Evolutionary conservation across 1,284 basidiomycete genomes (phyloP), one percentile per base, ranked within the genome.

Genomic region (Schizopora paradoxa): DNA sequence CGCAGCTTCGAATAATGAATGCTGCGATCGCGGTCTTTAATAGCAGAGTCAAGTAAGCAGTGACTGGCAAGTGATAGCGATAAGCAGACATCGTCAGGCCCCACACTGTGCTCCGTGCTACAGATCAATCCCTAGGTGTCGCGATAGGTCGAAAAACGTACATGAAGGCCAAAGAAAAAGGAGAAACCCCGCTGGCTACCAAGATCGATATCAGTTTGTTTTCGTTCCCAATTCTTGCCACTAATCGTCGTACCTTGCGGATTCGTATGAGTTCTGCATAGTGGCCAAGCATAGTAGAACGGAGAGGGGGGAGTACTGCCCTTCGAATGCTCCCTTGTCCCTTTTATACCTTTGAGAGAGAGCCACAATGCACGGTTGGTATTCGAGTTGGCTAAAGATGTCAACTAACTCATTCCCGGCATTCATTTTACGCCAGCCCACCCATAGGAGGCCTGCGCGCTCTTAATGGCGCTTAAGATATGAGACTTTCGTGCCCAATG

Each of bases 261-360:
- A 48, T 27, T 5, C 47, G 41, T 31, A 43, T 48, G 8, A 48
- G 29, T 37, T 48, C 47, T n/a, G 37, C 10, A 31, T 48, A 48
- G 2, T 41, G 47, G 21, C 41, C 33, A 23, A 38, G 22, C 8
- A 14, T 3, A 6, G 33, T n/a, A n/a, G n/a, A n/a, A n/a, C n/a
- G n/a, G n/a, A n/a, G n/a, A n/a, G n/a, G n/a, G n/a, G n/a, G n/a
- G n/a, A n/a, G n/a, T n/a, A n/a, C n/a, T n/a, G n/a, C n/a, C n/a
- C n/a, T n/a, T n/a, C n/a, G n/a, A n/a, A n/a, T n/a, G n/a, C n/a
- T n/a, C n/a, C n/a, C n/a, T n/a, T n/a, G n/a, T n/a, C n/a, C n/a
- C n/a, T n/a, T n/a, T n/a, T n/a, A n/a, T n/a, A n/a, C n/a, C n/a
- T n/a, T n/a, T n/a, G n/a, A n/a, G n/a, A n/a, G n/a, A n/a, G n/a